Base-by-base conservation (phyloP, 2,329 filamentous ascomycete genomes). In the Eurotiales sp. region DNA sequence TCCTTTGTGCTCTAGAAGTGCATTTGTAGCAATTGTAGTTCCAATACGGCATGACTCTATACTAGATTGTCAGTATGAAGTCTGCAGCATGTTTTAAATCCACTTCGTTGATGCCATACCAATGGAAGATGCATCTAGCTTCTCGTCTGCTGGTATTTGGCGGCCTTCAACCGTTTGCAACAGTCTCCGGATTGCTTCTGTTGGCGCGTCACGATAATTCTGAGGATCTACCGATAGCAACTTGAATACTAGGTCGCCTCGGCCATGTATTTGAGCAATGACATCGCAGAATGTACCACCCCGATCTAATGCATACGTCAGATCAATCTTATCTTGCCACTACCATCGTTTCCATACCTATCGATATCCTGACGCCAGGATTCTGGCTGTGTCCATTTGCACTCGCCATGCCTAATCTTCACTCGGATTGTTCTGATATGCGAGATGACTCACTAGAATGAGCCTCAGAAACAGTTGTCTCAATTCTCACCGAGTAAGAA, bases 11-110 rank as follows among this genome's bases (percentile, higher is more conserved):
- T 95, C 90, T 2, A 95, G 77, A 51, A 95, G 71, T 0, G 90
- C 90, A 65, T 95, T 95, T 1, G 90, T 95, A 8, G 90, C 90
- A n/a, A 95, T 89, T 0, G 90, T 95, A 2, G 90, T 95, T 44
- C 90, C 90, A 88, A 95, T 95, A 42, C 90, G 85, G 64, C 95
- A 92, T 3, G 55, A 60, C 37, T 61, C 59, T 52, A 34, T n/a
- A n/a, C 4, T 6, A 29, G 10, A 15, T 36, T 23, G 6, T 46
- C 42, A 30, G 29, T 19, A 5, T 11, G 5, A n/a, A 23, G 17
- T 34, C 23, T n/a, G n/a, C n/a, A n/a, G n/a, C n/a, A n/a, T n/a
- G n/a, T n/a, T n/a, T n/a, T n/a, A n/a, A n/a, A n/a, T n/a, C n/a
- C n/a, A n/a, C n/a, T n/a, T n/a, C n/a, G n/a, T n/a, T 19, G 22